Conservation (phyloP, 192 early-diverging fungal genomes). For the Rhizoclosmatium sp. region DNA sequence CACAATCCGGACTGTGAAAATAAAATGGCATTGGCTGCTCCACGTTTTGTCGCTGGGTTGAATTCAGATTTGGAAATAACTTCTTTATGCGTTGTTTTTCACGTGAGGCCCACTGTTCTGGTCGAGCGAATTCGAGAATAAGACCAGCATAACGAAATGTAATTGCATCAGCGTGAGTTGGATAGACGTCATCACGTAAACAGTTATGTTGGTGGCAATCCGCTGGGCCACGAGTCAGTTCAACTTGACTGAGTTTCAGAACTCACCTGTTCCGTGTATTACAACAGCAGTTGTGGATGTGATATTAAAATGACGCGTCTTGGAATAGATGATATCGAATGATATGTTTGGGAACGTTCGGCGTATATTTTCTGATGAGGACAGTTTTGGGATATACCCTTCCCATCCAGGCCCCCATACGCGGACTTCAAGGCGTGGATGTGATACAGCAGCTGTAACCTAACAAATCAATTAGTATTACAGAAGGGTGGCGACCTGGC, state of each 20-base stretch:
- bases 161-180: conserved; percentile 19
- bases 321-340: conserved; percentile 29
- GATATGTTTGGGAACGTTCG: conserved; percentile 9
- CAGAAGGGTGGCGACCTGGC: too few species aligned
- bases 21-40: conserved; percentile 20
- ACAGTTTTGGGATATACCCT: not conserved
- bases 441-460: not conserved
- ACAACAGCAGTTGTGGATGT: conserved; percentile 14
- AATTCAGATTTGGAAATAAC: not conserved
- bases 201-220: conserved; percentile 25
- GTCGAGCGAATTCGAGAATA: conserved; percentile 17
- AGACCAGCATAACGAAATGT: conserved; percentile 26
- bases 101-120: conserved; percentile 13
- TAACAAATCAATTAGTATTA: not conserved
- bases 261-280: conserved; percentile 15
- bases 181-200: not conserved
- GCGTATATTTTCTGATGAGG: conserved; percentile 7
- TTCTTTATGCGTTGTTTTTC: conserved; percentile 14
- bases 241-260: not conserved
- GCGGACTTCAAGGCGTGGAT: not conserved
- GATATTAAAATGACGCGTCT: conserved; percentile 17
- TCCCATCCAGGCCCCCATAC: conserved; percentile 24
- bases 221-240: not conserved
- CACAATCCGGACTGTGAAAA: conserved; percentile 34
- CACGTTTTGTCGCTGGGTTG: not conserved